Evolutionary conservation across 176 grass and related monocot species (phyloP), one percentile per base, ranked within the genome.

Genomic region (Ampelocalamus luodianensis): DNA sequence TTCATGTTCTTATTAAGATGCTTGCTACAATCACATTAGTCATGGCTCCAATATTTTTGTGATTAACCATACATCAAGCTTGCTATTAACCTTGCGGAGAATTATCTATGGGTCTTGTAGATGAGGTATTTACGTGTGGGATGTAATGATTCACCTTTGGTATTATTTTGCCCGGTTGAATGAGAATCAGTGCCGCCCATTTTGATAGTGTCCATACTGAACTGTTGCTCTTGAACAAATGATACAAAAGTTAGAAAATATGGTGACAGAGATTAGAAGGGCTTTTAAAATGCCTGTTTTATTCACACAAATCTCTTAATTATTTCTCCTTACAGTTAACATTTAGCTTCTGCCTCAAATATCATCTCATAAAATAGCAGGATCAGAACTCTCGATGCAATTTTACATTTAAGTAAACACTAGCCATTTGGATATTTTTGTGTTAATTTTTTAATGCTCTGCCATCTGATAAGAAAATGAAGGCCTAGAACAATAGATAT

Each of bases 1-100:
- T 96, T 34, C 96, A 99, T 81, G 96, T 99, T 89, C 91, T 99
- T 49, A 99, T 99, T 12, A 99, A 99, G 92, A 99, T 99, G 96
- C 96, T 96, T 11, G 93, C 96, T 3, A 96, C 96, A 24, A 99
- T 99, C 71, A 99, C 96, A 32, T 59, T 99, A 77, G 96, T 99
- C 68, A 96, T 96, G 96, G 96, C 93, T 32, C 96, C 96, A 3
- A 89, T 99, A 76, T 96, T 99, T 77, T 99, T 99, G 84, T 99
- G 83, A 90, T 86, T 77, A 65, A 80, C 29, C 60, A 42, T 29
- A 39, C 50, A 63, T 62, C 51, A 58, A 38, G 63, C 79, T 61
- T 61, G 76, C 44, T 3, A 24, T 85, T 85, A 77, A 89, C 83
- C 88, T 16, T 36, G 63, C 34, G 34, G 77, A 69, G 71, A 44